These are phyloP conservation scores for Monosporozyma siamensis DNA, from an alignment of 805 yeast genomes.

Conservation along the genomic window DNA sequence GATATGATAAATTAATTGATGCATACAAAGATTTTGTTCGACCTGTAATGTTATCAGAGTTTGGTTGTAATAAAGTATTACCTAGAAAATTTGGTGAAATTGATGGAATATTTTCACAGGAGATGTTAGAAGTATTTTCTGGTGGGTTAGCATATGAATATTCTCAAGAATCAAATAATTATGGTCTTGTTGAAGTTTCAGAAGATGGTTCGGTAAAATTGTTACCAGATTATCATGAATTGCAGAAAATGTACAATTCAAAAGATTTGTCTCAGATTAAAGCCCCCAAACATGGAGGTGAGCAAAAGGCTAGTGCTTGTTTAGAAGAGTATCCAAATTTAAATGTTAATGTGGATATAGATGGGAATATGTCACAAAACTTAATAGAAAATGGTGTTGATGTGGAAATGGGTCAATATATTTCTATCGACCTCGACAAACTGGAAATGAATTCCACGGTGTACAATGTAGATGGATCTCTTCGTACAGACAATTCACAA, in stretches of 20 bases:
- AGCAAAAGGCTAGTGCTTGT: slow-evolving; percentile 20
- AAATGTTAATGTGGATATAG: slow-evolving; percentile 32
- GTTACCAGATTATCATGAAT: slow-evolving; percentile 40
- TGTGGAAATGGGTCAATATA: slow-evolving; percentile 40
- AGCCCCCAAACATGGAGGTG: not conserved
- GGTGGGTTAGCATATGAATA: slow-evolving; percentile 84
- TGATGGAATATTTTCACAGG: slow-evolving; percentile 52
- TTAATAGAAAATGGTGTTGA: slow-evolving; percentile 44
- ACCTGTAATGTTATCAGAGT: slow-evolving; percentile 86
- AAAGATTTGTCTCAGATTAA: not conserved
- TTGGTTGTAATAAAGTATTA: slow-evolving; percentile 75
- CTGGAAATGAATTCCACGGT: slow-evolving; percentile 29
- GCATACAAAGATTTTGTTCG: slow-evolving; percentile 60
- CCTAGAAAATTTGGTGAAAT: slow-evolving; percentile 80
- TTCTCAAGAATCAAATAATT: slow-evolving; percentile 68
- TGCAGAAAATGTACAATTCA: slow-evolving; percentile 37
- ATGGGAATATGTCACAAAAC: slow-evolving; percentile 35
- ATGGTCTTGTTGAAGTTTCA: slow-evolving; percentile 58
- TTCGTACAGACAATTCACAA: not conserved
- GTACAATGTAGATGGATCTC: not conserved
- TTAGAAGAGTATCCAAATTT: slow-evolving; percentile 35
- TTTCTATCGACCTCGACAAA: slow-evolving; percentile 36
- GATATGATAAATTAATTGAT: slow-evolving; percentile 56
- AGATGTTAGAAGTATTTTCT: slow-evolving; percentile 68
- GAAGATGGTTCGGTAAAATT: slow-evolving; percentile 33